These are phyloP conservation scores for Exidia glandulosa DNA, from an alignment of 768 basidiomycete species.

Conservation along the genomic window DNA sequence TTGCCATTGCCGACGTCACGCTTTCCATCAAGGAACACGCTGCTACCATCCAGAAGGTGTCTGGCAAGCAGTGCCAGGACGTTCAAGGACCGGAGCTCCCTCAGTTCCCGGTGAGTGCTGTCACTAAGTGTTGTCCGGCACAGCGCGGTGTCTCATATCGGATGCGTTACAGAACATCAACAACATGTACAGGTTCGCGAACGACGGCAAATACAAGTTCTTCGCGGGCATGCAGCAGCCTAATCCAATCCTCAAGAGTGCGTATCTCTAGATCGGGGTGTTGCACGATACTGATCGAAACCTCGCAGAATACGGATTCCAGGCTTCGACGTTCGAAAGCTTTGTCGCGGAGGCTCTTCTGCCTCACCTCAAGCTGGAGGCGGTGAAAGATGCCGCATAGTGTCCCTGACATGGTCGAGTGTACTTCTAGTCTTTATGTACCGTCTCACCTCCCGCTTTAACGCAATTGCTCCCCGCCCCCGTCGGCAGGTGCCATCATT, in stretches of 20 bases:
- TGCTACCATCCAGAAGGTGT: not conserved
- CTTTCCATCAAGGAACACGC: not conserved
- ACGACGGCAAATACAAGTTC: not conserved
- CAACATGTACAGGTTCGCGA: not conserved
- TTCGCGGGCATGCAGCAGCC: not conserved
- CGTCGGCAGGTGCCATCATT: no score
- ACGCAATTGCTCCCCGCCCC: no score
- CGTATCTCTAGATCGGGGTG: not conserved
- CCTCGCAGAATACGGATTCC: no score
- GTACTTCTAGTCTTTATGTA: no score
- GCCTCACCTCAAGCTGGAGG: no score
- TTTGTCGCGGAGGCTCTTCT: no score
- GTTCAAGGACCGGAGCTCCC: not conserved
- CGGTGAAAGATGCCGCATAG: no score
- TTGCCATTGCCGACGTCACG: not conserved
- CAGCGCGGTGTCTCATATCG: not conserved
- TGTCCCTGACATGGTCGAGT: no score
- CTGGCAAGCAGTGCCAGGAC: not conserved
- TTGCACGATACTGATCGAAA: no score
- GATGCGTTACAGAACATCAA: not conserved
- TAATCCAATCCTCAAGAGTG: not conserved
- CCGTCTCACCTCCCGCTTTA: no score
- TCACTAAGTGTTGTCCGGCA: no score
- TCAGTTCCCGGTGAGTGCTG: not conserved
- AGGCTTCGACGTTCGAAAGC: no score